Evolutionary conservation across 768 basidiomycete genomes (phyloP).

Genomic region (Suillus brevipes): DNA sequence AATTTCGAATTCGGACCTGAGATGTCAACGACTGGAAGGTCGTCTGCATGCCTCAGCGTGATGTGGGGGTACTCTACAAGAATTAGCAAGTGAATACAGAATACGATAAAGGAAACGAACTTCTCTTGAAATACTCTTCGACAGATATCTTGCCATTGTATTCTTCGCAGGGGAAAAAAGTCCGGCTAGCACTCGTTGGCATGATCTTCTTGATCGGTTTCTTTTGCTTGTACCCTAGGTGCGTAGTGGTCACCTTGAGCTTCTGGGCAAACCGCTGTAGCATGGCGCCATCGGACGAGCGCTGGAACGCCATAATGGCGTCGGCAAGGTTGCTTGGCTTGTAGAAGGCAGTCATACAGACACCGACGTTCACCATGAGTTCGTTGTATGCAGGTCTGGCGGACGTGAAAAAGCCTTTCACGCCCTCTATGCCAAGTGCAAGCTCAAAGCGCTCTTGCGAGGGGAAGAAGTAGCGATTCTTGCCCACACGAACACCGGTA

Average conservation of each 20-base stretch:
- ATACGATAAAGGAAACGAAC: constrained; percentile 39
- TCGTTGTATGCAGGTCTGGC: constrained; percentile 48
- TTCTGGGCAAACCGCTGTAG: constrained; percentile 50
- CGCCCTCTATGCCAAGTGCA: constrained; percentile 42
- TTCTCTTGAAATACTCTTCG: constrained; percentile 59
- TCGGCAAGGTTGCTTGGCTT: constrained; percentile 63
- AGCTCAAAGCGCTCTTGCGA: constrained; percentile 28
- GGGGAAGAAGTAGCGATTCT: constrained; percentile 53
- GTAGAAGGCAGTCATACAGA: constrained; percentile 56
- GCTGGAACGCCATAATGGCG: constrained; percentile 50
- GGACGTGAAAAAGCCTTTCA: constrained; percentile 52
- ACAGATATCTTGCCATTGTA: constrained; percentile 56
- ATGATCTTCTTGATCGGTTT: constrained; percentile 47
- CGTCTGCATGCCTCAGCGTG: constrained; percentile 43
- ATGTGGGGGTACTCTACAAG: constrained; percentile 55
- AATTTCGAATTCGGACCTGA: constrained; percentile 31
- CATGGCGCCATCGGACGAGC: constrained; percentile 42
- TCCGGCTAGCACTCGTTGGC: constrained; percentile 40
- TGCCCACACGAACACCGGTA: constrained; percentile 47
- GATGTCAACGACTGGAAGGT: constrained; percentile 61
- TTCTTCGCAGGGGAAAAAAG: constrained; percentile 60
- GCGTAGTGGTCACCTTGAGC: constrained; percentile 56
- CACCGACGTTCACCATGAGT: constrained; percentile 55
- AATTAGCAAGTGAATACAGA: constrained; percentile 16
- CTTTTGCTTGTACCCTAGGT: constrained; percentile 53